Conservation (phyloP, 441 rosid species). For the Erysimum cheiri region DNA sequence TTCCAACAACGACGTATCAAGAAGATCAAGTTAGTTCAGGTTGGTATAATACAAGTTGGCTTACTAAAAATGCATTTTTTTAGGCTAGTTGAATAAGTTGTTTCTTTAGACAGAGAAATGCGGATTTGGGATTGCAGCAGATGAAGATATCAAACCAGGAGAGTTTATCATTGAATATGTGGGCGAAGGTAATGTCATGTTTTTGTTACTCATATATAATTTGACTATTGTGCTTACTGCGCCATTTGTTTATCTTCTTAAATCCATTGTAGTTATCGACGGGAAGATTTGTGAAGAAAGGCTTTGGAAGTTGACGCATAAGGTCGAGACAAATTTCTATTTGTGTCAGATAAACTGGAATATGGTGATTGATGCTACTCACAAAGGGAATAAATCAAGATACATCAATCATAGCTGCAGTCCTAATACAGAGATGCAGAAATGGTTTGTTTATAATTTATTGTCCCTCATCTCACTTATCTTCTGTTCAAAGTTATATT, state of each 20-base stretch:
- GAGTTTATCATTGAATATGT: slow-evolving; percentile 95
- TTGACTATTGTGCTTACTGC: background rate
- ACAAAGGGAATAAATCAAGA: slow-evolving; percentile 98
- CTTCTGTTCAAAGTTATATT: background rate
- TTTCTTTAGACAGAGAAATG: slow-evolving; percentile 94
- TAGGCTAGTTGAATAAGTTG: slow-evolving; percentile 41
- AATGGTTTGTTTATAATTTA: slow-evolving; percentile 63
- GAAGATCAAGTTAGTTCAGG: slow-evolving; percentile 91
- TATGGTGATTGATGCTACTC: slow-evolving; percentile 98
- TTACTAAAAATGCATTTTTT: background rate
- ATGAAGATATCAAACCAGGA: slow-evolving; percentile 84
- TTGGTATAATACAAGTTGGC: slow-evolving; percentile 10
- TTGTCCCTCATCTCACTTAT: slow-evolving; percentile 12
- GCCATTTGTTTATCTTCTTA: slow-evolving; percentile 2
- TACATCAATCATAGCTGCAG: slow-evolving; percentile 95
- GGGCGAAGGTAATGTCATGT: slow-evolving; percentile 76
- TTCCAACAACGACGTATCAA: slow-evolving; percentile 83
- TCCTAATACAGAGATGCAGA: slow-evolving; percentile 98
- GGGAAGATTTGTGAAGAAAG: slow-evolving; percentile 97
- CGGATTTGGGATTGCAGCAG: slow-evolving; percentile 86
- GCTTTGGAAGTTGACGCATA: slow-evolving; percentile 92
- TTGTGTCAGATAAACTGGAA: slow-evolving; percentile 93
- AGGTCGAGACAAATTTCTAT: slow-evolving; percentile 80
- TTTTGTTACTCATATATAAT: background rate
- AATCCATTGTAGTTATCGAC: slow-evolving; percentile 70